Conservation (phyloP, 2,329 filamentous ascomycete species). For the Xylaria sp. region DNA sequence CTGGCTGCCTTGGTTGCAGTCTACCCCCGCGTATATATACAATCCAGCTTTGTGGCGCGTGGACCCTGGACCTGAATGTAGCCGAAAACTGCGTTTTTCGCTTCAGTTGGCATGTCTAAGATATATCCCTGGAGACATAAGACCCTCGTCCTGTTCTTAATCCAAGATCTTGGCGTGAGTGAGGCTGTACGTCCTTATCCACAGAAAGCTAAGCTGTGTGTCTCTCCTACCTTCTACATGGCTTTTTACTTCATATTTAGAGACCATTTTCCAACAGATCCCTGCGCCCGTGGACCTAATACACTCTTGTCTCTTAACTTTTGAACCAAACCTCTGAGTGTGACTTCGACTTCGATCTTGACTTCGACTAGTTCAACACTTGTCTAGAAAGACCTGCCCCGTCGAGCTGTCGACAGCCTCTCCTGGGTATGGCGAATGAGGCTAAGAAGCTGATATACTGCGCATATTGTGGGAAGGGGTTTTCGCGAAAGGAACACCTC, state of each 20-base stretch:
- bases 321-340: neutral
- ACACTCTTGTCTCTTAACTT: conserved; percentile 9
- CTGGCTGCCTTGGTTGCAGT: conserved; percentile 5
- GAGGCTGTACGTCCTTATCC: conserved; percentile 39
- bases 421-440: conserved; percentile 23
- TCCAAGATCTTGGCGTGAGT: conserved; percentile 38
- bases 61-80: conserved; percentile 42
- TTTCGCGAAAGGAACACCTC: conserved; percentile 67
- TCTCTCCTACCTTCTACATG: neutral
- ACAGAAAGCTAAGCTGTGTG: conserved; percentile 5
- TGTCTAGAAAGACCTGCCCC: neutral
- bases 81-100: conserved; percentile 42
- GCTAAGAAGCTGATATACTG: conserved; percentile 56
- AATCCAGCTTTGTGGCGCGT: conserved; percentile 41
- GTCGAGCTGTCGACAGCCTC: neutral
- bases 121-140: conserved; percentile 44
- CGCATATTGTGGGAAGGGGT: conserved; percentile 65
- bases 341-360: neutral
- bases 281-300: conserved; percentile 30
- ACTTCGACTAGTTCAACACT: neutral
- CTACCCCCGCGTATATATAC: conserved; percentile 14
- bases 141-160: conserved; percentile 37
- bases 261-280: conserved; percentile 36
- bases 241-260: conserved; percentile 41
- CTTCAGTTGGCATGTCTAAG: conserved; percentile 43